Conservation (phyloP, 2,329 filamentous ascomycete species). For the Alternaria brassicae region DNA sequence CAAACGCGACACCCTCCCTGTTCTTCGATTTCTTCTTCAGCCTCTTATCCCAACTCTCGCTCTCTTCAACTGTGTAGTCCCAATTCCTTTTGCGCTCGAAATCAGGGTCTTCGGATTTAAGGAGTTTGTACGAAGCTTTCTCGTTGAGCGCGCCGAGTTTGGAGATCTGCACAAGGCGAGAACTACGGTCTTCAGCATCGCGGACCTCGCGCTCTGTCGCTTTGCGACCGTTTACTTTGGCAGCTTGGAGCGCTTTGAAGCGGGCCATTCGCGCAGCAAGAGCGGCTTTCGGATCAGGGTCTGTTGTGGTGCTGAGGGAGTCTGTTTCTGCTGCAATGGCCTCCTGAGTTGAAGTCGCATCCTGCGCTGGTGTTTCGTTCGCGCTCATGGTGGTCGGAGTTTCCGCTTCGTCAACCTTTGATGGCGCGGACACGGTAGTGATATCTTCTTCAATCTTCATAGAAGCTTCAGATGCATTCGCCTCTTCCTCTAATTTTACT, state of each 20-base stretch:
- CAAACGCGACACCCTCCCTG: slow-evolving; percentile 85
- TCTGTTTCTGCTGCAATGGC: slow-evolving; percentile 8
- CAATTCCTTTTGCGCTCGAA: slow-evolving; percentile 98
- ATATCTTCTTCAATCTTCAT: neutral
- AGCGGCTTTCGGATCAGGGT: slow-evolving; percentile 39
- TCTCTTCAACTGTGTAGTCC: slow-evolving; percentile 98
- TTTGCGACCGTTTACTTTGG: slow-evolving; percentile 64
- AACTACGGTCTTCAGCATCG: slow-evolving; percentile 40
- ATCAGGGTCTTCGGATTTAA: slow-evolving; percentile 91
- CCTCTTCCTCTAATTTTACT: slow-evolving; percentile 17
- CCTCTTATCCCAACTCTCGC: slow-evolving; percentile 90
- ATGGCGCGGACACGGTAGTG: neutral
- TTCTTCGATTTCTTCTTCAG: slow-evolving; percentile 83
- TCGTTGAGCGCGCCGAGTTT: slow-evolving; percentile 85
- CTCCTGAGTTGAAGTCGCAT: slow-evolving; percentile 3
- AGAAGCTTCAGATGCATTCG: neutral
- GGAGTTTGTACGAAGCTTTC: slow-evolving; percentile 87
- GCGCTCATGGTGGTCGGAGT: slow-evolving; percentile 12
- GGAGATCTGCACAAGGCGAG: slow-evolving; percentile 66
- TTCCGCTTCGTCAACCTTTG: slow-evolving; percentile 6
- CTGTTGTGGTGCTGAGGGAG: slow-evolving; percentile 6
- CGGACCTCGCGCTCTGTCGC: slow-evolving; percentile 61
- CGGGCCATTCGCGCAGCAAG: slow-evolving; percentile 63
- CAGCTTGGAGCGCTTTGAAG: slow-evolving; percentile 86
- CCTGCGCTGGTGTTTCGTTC: slow-evolving; percentile 10